Conservation (phyloP, 1,284 basidiomycete species). For the Cerrena zonata region DNA sequence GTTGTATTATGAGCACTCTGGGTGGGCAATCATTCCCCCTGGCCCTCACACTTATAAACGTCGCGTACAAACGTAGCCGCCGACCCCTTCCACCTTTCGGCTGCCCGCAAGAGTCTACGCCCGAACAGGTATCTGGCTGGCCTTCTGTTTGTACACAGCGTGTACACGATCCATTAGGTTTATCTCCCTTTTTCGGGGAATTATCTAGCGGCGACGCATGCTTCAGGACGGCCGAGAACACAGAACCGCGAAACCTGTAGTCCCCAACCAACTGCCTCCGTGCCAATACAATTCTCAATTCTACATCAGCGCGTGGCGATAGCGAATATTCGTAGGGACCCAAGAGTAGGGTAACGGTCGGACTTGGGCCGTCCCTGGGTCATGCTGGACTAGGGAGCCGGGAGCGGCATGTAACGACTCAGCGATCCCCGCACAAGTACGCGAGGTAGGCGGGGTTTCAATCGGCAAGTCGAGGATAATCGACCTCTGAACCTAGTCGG, state of each 20-base stretch:
- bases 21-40: slow-evolving; percentile 15
- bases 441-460: background rate
- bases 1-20: slow-evolving; percentile 14
- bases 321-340: background rate
- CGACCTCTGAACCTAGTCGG: background rate
- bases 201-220: background rate
- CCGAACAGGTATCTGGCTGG: slow-evolving; percentile 5
- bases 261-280: slow-evolving; percentile 7
- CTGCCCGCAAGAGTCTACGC: slow-evolving; percentile 2
- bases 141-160: background rate
- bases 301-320: slow-evolving; percentile 8
- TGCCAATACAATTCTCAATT: slow-evolving; percentile 6
- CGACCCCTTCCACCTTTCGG: slow-evolving; percentile 3
- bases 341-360: background rate
- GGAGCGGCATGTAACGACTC: background rate
- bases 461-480: background rate
- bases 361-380: background rate
- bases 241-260: slow-evolving; percentile 4
- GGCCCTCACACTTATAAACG: slow-evolving; percentile 22
- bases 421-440: slow-evolving; percentile 1
- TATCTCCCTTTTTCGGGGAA: slow-evolving; percentile 5
- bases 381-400: background rate
- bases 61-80: slow-evolving; percentile 19
- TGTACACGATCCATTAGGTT: background rate
- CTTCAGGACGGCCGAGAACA: background rate